Percentiles rank a stretch among this genome's conserved stretches.
These are phyloP conservation scores for Plasmodium yoelii DNA, from an alignment of 169 alveolate genomes.

Conservation along the genomic window DNA sequence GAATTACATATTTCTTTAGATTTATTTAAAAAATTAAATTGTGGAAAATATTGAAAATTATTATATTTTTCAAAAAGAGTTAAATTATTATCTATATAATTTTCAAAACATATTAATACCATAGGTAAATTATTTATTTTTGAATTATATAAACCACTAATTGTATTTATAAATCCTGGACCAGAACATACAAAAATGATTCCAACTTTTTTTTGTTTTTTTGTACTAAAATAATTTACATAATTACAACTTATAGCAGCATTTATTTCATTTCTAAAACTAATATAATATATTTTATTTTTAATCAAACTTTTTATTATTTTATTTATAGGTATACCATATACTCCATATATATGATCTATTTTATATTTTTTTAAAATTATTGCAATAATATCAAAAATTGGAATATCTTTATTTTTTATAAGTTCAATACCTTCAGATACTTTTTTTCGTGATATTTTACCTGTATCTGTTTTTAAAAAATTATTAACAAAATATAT, in stretches of 20 bases:
- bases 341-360: slow-evolving; percentile 52
- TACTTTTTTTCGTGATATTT: slow-evolving; percentile 55
- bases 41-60: slow-evolving; percentile 72
- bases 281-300: slow-evolving; percentile 37
- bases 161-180: slow-evolving; percentile 71
- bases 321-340: slow-evolving; percentile 69
- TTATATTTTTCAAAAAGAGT: slow-evolving; percentile 34
- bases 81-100: slow-evolving; percentile 26
- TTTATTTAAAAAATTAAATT: slow-evolving; percentile 29
- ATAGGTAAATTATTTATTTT: slow-evolving; percentile 58
- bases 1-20: slow-evolving; percentile 54
- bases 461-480: slow-evolving; percentile 72
- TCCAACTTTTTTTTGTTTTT: slow-evolving; percentile 45
- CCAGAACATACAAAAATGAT: slow-evolving; percentile 61
- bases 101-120: slow-evolving; percentile 53
- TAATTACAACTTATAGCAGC: slow-evolving; percentile 61
- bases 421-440: slow-evolving; percentile 34
- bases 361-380: slow-evolving; percentile 44
- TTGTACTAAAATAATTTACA: slow-evolving; percentile 44
- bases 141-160: slow-evolving; percentile 64
- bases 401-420: slow-evolving; percentile 11
- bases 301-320: slow-evolving; percentile 42
- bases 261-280: slow-evolving; percentile 75
- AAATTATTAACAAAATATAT: slow-evolving; percentile 67
- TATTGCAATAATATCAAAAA: slow-evolving; percentile 56